Conservation (phyloP, 2,329 filamentous ascomycete species). For the Arthroderma sp. region DNA sequence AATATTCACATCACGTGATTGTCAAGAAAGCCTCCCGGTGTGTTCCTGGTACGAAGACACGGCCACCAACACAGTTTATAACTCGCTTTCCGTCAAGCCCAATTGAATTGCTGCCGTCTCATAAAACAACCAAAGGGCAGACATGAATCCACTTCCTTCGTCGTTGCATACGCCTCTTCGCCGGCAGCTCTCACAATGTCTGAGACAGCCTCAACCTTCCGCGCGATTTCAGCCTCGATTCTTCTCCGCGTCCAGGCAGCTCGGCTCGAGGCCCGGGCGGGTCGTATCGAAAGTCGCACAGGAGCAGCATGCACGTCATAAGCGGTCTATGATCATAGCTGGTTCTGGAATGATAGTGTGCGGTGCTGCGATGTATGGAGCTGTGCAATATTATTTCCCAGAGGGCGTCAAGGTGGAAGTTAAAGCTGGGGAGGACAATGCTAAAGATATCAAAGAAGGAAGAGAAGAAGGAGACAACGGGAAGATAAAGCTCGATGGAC, state of each 20-base stretch:
- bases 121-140: background rate
- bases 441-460: constrained; percentile 4
- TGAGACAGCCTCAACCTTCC: constrained; percentile 3
- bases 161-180: constrained; percentile 8
- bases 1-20: no score
- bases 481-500: constrained; percentile 28
- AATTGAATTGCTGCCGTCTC: no score
- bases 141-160: constrained; percentile 2
- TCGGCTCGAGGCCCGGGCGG: constrained; percentile 23
- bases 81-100: no score
- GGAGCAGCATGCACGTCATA: constrained; percentile 17
- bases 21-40: no score
- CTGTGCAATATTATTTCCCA: constrained; percentile 25
- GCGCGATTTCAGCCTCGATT: constrained; percentile 6
- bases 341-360: constrained; percentile 27
- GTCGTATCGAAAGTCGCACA: constrained; percentile 11
- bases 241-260: constrained; percentile 17
- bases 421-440: background rate
- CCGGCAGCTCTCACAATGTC: constrained; percentile 9
- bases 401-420: constrained; percentile 7
- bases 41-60: no score
- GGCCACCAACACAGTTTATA: background rate
- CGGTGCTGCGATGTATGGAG: constrained; percentile 28
- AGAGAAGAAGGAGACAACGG: constrained; percentile 4
- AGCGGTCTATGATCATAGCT: constrained; percentile 22